Conservation (phyloP, 495 filamentous ascomycete genomes). For the Sordaria brevicollis region DNA sequence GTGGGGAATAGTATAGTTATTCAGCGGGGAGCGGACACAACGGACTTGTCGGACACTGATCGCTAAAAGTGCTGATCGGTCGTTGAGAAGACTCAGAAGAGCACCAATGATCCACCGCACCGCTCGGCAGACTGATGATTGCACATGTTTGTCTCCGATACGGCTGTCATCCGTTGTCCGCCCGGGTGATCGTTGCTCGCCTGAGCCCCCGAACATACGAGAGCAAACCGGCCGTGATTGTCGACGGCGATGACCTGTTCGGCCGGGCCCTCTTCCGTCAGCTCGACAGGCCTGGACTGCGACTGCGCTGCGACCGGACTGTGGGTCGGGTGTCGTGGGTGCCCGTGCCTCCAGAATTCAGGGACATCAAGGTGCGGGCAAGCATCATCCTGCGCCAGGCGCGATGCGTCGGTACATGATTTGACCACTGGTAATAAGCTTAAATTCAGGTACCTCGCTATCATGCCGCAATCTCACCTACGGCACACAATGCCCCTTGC, state of each 20-base stretch:
- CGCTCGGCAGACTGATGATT: background rate
- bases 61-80: background rate
- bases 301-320: background rate
- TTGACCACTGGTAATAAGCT: background rate
- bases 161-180: background rate
- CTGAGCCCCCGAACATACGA: background rate
- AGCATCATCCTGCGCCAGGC: background rate
- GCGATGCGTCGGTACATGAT: background rate
- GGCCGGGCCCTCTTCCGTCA: background rate
- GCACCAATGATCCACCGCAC: background rate
- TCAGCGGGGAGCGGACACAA: background rate
- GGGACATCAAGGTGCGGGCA: background rate
- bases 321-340: too few relatives aligned
- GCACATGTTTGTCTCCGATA: background rate
- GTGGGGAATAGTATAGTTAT: background rate
- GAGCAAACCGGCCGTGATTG: background rate
- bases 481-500: background rate
- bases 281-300: background rate
- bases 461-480: background rate
- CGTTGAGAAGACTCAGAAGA: background rate
- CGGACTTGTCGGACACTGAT: background rate
- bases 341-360: background rate
- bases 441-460: background rate
- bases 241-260: background rate
- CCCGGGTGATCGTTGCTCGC: background rate